Conservation (phyloP, 805 yeast genomes). For the Starmerella khaoyaiensis region DNA sequence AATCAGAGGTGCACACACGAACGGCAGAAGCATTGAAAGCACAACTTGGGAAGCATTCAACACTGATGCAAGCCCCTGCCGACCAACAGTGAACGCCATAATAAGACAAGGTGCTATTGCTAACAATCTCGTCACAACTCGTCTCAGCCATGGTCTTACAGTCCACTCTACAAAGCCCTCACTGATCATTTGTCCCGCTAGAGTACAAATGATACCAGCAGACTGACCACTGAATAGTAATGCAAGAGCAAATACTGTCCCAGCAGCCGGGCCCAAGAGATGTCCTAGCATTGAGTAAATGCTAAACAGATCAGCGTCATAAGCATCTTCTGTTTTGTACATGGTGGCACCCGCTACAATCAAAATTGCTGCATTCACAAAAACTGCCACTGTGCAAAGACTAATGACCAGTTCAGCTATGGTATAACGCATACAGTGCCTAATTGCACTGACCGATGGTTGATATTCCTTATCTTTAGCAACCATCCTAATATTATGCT, state of each 20-base stretch:
- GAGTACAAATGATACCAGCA: slow-evolving; percentile 87
- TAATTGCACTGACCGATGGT: slow-evolving; percentile 71
- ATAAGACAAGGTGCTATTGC: slow-evolving; percentile 77
- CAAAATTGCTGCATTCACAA: slow-evolving; percentile 79
- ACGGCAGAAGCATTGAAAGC: slow-evolving; percentile 64
- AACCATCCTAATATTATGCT: slow-evolving; percentile 31
- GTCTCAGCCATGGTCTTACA: slow-evolving; percentile 66
- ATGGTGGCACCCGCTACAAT: slow-evolving; percentile 87
- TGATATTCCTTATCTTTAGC: slow-evolving; percentile 30
- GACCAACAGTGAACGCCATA: slow-evolving; percentile 60
- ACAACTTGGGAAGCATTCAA: slow-evolving; percentile 76
- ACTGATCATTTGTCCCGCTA: slow-evolving; percentile 87
- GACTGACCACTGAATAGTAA: slow-evolving; percentile 84
- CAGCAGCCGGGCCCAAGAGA: slow-evolving; percentile 75
- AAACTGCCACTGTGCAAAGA: slow-evolving; percentile 75
- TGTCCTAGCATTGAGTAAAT: slow-evolving; percentile 57
- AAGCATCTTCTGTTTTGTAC: slow-evolving; percentile 47
- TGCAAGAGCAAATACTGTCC: slow-evolving; percentile 77
- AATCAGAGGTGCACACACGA: slow-evolving; percentile 78
- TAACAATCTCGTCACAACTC: slow-evolving; percentile 66
- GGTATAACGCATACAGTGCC: slow-evolving; percentile 65
- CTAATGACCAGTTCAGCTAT: slow-evolving; percentile 74
- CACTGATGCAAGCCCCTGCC: slow-evolving; percentile 60
- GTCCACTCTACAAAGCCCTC: slow-evolving; percentile 80
- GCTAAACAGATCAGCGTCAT: slow-evolving; percentile 69